Evolutionary conservation across 768 basidiomycete species (phyloP).

Genomic region (Porpolomopsis calyptriformis): DNA sequence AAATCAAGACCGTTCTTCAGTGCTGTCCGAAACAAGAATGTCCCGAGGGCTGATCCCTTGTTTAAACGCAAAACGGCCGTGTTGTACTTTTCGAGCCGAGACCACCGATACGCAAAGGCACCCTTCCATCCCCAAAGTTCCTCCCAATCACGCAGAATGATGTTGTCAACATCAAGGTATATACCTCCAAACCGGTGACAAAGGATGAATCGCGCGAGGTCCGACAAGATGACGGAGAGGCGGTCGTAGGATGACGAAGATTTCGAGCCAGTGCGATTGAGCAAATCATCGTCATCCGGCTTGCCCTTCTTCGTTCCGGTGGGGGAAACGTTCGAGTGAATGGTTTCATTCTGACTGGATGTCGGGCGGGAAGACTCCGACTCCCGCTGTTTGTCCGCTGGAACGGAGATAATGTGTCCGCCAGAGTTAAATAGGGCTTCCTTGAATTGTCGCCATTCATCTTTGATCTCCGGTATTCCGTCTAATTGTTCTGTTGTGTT

Average conservation of each 20-base stretch:
- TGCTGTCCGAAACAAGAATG: constrained; percentile 89
- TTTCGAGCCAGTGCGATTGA: constrained; percentile 77
- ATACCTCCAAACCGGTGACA: constrained; percentile 94
- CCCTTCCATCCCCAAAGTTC: constrained; percentile 96
- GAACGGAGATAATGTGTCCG: constrained; percentile 63
- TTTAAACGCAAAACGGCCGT: constrained; percentile 93
- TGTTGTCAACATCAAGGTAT: constrained; percentile 94
- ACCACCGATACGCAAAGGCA: constrained; percentile 96
- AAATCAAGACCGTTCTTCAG: constrained; percentile 91
- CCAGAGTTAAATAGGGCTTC: constrained; percentile 82
- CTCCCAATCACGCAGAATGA: constrained; percentile 96
- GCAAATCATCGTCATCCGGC: constrained; percentile 33
- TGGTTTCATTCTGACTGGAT: constrained; percentile 11
- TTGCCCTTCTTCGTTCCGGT: constrained; percentile 15
- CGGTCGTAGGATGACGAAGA: constrained; percentile 80
- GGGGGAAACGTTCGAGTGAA: constrained; percentile 10
- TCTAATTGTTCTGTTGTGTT: constrained; percentile 97
- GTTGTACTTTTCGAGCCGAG: constrained; percentile 85
- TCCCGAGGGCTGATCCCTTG: constrained; percentile 84
- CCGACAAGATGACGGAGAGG: constrained; percentile 86
- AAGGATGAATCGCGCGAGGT: constrained; percentile 96
- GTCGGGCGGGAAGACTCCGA: constrained; percentile 12
- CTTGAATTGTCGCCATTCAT: constrained; percentile 74
- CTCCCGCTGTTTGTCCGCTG: constrained; percentile 28
- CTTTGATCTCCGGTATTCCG: constrained; percentile 76